Percentiles rank a stretch among this genome's conserved stretches.
Conservation (phyloP, 148 eudicot species). For the Vaccinium myrtillus region DNA sequence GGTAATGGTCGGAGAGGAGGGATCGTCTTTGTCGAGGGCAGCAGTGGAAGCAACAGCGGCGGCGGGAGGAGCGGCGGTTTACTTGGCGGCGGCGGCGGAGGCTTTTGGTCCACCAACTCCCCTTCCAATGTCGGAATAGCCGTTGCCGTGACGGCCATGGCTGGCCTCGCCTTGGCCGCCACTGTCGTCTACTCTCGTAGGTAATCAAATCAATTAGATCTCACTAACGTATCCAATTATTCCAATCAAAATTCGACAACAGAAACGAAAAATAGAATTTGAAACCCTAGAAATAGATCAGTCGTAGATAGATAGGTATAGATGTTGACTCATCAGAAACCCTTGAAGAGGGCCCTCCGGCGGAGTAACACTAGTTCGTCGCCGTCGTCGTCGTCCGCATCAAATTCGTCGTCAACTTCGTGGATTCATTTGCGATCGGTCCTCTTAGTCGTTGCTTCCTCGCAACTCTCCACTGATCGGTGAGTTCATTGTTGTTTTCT, state of each 20-base stretch:
- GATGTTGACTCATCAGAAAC: conserved; percentile 44
- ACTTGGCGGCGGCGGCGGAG: conserved; percentile 1
- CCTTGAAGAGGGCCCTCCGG: conserved; percentile 53
- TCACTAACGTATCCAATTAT: background rate
- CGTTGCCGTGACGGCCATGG: conserved; percentile 49
- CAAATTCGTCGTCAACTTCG: conserved; percentile 37
- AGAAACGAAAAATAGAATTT: background rate
- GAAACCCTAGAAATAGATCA: conserved; percentile 3
- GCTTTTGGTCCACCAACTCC: conserved; percentile 11
- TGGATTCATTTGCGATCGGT: conserved; percentile 74
- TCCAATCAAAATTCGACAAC: background rate
- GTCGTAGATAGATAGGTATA: conserved; percentile 9
- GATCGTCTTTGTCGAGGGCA: conserved; percentile 20
- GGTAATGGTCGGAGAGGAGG: conserved; percentile 31
- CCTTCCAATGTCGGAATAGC: conserved; percentile 31
- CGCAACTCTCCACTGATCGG: conserved; percentile 50
- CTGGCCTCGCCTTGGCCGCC: conserved; percentile 51
- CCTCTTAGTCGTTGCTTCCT: conserved; percentile 55
- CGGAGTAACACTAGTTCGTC: conserved; percentile 49
- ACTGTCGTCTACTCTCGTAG: conserved; percentile 42
- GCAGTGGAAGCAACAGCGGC: conserved; percentile 12
- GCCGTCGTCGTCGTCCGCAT: conserved; percentile 27
- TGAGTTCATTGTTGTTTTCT: conserved; percentile 31
- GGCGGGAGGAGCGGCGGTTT: conserved; percentile 19
- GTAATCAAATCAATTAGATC: conserved; percentile 19